Conservation (phyloP, 1,139 yeast genomes). For the Blastobotrys serpentis region DNA sequence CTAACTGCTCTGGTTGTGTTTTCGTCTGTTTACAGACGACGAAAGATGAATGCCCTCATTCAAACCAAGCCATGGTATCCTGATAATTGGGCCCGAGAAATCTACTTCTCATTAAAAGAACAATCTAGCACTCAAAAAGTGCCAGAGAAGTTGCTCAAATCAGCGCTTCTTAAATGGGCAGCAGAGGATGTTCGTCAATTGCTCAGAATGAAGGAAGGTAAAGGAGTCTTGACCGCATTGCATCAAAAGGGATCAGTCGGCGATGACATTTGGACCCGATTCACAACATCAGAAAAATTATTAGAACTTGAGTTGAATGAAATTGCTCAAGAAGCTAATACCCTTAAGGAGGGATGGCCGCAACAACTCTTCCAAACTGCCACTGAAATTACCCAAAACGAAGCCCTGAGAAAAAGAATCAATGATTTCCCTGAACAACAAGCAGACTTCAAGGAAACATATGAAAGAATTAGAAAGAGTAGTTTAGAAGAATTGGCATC, state of each 20-base stretch:
- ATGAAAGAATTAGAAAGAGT: constrained; percentile 22
- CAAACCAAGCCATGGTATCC: constrained; percentile 67
- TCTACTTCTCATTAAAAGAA: constrained; percentile 59
- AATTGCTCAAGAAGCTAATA: constrained; percentile 74
- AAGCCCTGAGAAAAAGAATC: constrained; percentile 81
- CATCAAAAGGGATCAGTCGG: constrained; percentile 91
- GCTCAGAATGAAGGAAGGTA: constrained; percentile 68
- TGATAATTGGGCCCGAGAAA: constrained; percentile 61
- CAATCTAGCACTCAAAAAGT: constrained; percentile 52
- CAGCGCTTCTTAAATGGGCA: constrained; percentile 76
- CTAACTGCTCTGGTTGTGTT: constrained; percentile 71
- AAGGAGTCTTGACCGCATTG: constrained; percentile 63
- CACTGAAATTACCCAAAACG: constrained; percentile 88
- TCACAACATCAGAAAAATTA: constrained; percentile 70
- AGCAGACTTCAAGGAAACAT: constrained; percentile 29
- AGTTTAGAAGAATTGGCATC: constrained; percentile 3
- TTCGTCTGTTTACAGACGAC: constrained; percentile 66
- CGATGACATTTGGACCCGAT: constrained; percentile 81
- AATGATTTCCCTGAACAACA: constrained; percentile 50
- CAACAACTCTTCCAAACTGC: constrained; percentile 73
- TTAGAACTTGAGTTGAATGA: constrained; percentile 80
- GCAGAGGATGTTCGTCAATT: constrained; percentile 69
- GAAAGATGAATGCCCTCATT: constrained; percentile 49
- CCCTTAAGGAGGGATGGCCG: constrained; percentile 76
- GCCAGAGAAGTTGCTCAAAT: constrained; percentile 78